A percentile compares a stretch with the other conserved stretches of the same genome.
Evolutionary conservation across 163 green algal genomes (phyloP).

Genomic region (Chloromonas sp.): DNA sequence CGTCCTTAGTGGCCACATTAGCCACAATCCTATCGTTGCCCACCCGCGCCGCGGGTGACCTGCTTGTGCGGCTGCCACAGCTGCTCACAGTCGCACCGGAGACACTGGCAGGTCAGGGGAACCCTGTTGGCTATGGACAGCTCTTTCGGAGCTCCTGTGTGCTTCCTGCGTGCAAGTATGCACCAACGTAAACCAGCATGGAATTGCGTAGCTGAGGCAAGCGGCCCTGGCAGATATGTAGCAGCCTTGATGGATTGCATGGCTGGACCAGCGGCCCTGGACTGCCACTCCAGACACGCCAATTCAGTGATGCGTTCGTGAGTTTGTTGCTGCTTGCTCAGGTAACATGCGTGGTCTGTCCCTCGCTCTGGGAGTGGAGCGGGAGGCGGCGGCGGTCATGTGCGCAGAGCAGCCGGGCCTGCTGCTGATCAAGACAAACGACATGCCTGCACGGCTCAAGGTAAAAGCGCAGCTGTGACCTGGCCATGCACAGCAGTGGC

Average conservation of each 20-base stretch:
- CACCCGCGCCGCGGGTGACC: background rate
- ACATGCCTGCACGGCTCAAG: background rate
- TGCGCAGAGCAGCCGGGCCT: background rate
- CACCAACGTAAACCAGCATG: too few relatives aligned
- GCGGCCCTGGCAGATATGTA: too few relatives aligned
- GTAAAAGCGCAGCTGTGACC: background rate
- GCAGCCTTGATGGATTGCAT: too few relatives aligned
- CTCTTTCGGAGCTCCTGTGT: too few relatives aligned
- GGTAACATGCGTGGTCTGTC: background rate
- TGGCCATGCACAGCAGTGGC: background rate
- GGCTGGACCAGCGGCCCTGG: too few relatives aligned
- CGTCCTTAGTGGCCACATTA: background rate
- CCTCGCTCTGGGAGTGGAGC: background rate
- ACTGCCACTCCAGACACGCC: too few relatives aligned
- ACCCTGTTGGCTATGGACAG: too few relatives aligned
- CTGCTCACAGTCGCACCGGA: background rate
- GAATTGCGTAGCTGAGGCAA: too few relatives aligned
- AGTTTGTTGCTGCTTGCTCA: background rate
- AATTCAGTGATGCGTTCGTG: too few relatives aligned
- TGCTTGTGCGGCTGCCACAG: background rate
- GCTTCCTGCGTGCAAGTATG: too few relatives aligned
- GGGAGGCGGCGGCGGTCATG: background rate
- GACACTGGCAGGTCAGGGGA: background rate
- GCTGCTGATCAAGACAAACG: background rate
- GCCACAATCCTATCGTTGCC: background rate